These are phyloP conservation scores for Colletotrichum sp. DNA, from an alignment of 2,329 filamentous ascomycete genomes.

Conservation along the genomic window DNA sequence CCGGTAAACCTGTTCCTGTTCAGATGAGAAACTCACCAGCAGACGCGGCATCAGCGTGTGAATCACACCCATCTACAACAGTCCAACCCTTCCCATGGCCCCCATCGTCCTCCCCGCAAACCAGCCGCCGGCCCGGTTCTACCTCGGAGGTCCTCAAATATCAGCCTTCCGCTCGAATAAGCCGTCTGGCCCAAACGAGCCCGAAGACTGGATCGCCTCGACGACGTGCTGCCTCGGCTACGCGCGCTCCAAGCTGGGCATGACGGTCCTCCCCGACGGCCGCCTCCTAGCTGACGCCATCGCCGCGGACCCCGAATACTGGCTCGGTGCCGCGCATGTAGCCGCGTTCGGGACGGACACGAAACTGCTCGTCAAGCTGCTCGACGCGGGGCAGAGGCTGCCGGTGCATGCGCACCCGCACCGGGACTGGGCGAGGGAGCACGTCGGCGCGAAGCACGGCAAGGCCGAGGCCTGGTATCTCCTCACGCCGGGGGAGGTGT, in stretches of 20 bases:
- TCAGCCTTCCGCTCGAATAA: background rate
- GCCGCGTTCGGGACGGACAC: conserved; percentile 6
- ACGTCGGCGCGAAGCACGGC: conserved; percentile 20
- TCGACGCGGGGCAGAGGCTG: conserved; percentile 25
- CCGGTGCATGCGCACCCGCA: conserved; percentile 27
- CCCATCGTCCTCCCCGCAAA: background rate
- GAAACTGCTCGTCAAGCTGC: conserved; percentile 26
- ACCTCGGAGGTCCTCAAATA: background rate
- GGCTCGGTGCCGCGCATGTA: background rate
- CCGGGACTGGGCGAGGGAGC: conserved; percentile 22
- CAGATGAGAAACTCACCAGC: background rate
- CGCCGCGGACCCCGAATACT: background rate
- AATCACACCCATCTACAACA: background rate
- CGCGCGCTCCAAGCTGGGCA: background rate
- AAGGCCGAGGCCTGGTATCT: conserved; percentile 24
- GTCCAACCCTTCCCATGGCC: background rate
- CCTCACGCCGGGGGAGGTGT: background rate
- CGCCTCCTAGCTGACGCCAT: background rate
- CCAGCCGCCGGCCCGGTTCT: background rate
- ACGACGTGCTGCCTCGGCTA: background rate
- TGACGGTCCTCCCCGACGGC: background rate
- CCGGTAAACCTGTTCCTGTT: background rate
- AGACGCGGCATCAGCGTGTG: fast-evolving
- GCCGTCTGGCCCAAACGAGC: background rate
- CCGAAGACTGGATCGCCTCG: background rate